phyloP scores from a whole-genome alignment of 371 early-diverging fungal species.

The Dinochytrium kinnereticum region DNA sequence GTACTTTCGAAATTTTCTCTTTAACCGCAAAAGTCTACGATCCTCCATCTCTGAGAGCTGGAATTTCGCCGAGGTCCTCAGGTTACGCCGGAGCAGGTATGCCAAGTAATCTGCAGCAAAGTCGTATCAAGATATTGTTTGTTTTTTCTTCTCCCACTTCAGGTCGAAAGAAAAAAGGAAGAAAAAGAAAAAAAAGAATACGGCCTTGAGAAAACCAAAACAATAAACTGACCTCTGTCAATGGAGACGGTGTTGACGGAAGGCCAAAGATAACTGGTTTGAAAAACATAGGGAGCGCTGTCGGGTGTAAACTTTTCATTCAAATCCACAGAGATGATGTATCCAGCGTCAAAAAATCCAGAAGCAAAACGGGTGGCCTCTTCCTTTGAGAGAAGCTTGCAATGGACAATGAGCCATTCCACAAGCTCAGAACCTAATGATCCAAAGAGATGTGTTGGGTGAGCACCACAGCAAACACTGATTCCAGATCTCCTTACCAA shows the following conservation, averaged over 20 bases:
- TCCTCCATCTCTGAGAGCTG: constrained; percentile 41
- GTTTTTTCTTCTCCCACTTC: no score
- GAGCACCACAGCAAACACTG: no score
- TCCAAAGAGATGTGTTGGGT: no score
- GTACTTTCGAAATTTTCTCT: constrained; percentile 25
- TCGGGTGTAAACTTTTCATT: constrained; percentile 36
- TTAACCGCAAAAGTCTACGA: constrained; percentile 33
- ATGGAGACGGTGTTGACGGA: not conserved
- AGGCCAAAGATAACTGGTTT: constrained; percentile 28
- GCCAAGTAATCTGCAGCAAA: constrained; percentile 34
- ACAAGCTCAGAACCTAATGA: constrained; percentile 39
- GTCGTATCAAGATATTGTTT: no score
- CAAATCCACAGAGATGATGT: constrained; percentile 44
- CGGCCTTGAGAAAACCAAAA: not conserved
- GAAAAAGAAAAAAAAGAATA: not conserved
- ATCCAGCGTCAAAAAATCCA: constrained; percentile 36
- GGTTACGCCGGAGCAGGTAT: constrained; percentile 38
- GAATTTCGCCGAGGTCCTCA: constrained; percentile 25
- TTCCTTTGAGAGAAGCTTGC: constrained; percentile 37
- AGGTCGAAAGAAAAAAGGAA: not conserved
- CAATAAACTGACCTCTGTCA: not conserved
- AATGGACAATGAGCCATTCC: constrained; percentile 44
- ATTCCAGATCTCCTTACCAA: constrained; percentile 35
- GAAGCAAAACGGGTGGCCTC: constrained; percentile 39
- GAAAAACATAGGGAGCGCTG: constrained; percentile 30